phyloP scores from a whole-genome alignment of 306 rosid genomes.

The Bauhinia variegata region DNA sequence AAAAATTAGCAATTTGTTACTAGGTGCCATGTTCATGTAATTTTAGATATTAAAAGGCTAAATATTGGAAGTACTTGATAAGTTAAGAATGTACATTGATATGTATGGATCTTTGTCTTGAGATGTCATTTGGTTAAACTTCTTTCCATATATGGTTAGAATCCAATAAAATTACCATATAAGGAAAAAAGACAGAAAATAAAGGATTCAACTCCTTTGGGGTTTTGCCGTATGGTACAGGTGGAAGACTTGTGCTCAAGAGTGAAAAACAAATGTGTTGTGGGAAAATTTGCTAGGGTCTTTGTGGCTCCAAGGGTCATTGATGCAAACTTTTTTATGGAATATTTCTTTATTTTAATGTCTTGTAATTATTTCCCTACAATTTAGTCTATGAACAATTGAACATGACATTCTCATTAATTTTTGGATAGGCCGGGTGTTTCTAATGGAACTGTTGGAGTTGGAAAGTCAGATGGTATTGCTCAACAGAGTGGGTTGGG shows the following conservation, averaged over 20 bases:
- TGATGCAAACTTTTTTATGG: constrained; percentile 22
- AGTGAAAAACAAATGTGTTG: constrained; percentile 21
- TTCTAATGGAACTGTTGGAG: constrained; percentile 73
- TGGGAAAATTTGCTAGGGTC: constrained; percentile 32
- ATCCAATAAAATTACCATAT: not conserved
- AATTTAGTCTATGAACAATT: constrained; percentile 34
- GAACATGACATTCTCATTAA: constrained; percentile 34
- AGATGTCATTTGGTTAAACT: constrained; percentile 24
- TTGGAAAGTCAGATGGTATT: constrained; percentile 77
- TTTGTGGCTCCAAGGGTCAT: constrained; percentile 28
- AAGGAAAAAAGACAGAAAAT: constrained; percentile 10
- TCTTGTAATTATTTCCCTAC: constrained; percentile 30
- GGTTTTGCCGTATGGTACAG: constrained; percentile 21
- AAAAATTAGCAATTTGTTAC: constrained; percentile 8
- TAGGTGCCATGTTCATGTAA: constrained; percentile 21
- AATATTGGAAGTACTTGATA: constrained; percentile 11
- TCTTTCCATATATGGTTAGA: constrained; percentile 8
- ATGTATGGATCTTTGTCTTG: constrained; percentile 12
- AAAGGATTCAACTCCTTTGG: not conserved
- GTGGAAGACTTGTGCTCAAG: too few relatives aligned
- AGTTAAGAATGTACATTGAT: constrained; percentile 7
- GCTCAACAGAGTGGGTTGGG: constrained; percentile 80
- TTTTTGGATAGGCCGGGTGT: constrained; percentile 68
- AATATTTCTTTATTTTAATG: constrained; percentile 18
- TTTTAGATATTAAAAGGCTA: constrained; percentile 21